phyloP scores from a whole-genome alignment of 1,284 basidiomycete genomes.

The Moesziomyces aphidis region DNA sequence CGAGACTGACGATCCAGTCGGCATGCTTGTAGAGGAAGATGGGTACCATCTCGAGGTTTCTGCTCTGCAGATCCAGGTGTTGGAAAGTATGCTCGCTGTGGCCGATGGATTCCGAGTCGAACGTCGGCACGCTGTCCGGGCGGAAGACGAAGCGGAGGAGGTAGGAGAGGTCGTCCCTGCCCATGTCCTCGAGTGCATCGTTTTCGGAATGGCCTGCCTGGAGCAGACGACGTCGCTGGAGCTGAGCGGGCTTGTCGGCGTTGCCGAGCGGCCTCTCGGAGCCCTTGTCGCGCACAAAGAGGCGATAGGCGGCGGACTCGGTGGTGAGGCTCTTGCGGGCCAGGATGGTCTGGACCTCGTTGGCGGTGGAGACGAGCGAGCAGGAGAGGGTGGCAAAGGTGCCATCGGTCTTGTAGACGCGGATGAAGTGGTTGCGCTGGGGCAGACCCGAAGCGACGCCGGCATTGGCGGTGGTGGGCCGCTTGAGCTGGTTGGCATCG shows the following conservation, averaged over 20 bases:
- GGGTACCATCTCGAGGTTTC: constrained; percentile 89
- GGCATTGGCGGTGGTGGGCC: constrained; percentile 23
- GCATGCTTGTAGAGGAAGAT: constrained; percentile 89
- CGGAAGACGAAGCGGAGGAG: constrained; percentile 83
- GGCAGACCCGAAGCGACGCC: constrained; percentile 9
- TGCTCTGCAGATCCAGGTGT: constrained; percentile 84
- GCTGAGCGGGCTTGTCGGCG: constrained; percentile 85
- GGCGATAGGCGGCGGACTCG: constrained; percentile 57
- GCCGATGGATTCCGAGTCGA: constrained; percentile 58
- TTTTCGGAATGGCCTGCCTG: constrained; percentile 89
- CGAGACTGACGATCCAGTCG: constrained; percentile 85
- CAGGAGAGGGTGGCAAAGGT: constrained; percentile 80
- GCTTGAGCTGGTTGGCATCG: constrained; percentile 32
- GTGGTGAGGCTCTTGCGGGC: constrained; percentile 47
- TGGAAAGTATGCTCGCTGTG: constrained; percentile 73
- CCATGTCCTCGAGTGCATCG: constrained; percentile 84
- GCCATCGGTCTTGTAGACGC: constrained; percentile 82
- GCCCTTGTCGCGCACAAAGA: constrained; percentile 66
- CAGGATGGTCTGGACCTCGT: constrained; percentile 71
- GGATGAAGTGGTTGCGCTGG: constrained; percentile 70
- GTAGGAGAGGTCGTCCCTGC: constrained; percentile 84
- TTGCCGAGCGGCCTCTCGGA: constrained; percentile 68
- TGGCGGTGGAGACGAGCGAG: constrained; percentile 77
- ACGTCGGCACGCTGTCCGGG: constrained; percentile 74
- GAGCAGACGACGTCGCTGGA: constrained; percentile 84